phyloP scores from a whole-genome alignment of 1,284 basidiomycete species.

The Marasmius oreades region DNA sequence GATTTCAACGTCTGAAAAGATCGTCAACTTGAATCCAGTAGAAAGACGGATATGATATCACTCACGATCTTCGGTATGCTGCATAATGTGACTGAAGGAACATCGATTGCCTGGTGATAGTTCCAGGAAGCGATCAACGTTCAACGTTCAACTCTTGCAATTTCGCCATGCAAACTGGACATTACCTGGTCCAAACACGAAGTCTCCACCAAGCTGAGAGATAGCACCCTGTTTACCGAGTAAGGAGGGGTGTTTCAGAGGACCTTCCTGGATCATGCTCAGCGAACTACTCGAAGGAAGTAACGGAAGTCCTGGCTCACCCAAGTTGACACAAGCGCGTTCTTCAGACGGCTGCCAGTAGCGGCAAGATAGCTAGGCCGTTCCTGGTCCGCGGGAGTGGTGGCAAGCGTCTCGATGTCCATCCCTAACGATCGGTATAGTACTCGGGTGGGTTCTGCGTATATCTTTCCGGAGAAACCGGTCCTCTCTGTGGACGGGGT shows the following conservation, averaged over 20 bases:
- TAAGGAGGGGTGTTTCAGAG: conserved; percentile 40
- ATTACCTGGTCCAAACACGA: conserved; percentile 55
- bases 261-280: no score
- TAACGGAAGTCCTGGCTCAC: no score
- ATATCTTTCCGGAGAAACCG: conserved; percentile 46
- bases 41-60: not conserved
- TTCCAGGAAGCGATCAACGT: no score
- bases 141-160: no score
- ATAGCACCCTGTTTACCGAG: conserved; percentile 59
- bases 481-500: conserved; percentile 37
- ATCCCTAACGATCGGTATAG: conserved; percentile 53
- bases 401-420: conserved; percentile 38
- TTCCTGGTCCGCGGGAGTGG: conserved; percentile 42
- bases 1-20: conserved; percentile 38
- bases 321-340: conserved; percentile 42
- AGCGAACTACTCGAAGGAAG: no score
- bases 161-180: not conserved
- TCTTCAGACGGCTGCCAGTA: conserved; percentile 21
- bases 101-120: conserved; percentile 33
- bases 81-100: conserved; percentile 52
- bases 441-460: conserved; percentile 53
- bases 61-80: conserved; percentile 62
- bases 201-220: conserved; percentile 60
- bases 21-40: no score
- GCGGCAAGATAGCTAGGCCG: conserved; percentile 44